Evolutionary conservation across 2,329 filamentous ascomycete genomes (phyloP).

Genomic region (Escovopsis sp.): DNA sequence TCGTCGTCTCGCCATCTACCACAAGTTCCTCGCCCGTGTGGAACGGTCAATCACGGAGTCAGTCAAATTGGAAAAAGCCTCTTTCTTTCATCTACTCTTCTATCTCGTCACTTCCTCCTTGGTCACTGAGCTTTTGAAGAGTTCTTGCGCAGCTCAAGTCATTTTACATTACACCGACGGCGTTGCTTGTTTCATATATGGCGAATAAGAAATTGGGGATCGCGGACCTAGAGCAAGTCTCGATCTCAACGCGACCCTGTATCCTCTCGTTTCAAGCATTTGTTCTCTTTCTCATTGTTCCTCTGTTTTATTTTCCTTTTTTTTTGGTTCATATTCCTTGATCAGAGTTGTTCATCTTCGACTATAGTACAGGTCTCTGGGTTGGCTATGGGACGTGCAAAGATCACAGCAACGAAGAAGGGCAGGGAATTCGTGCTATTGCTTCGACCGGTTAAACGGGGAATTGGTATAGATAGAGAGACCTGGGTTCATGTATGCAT

Average conservation of each 20-base stretch:
- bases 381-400: slow-evolving; percentile 6
- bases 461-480: slow-evolving; percentile 20
- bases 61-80: slow-evolving; percentile 4
- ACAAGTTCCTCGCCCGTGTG: slow-evolving; percentile 1
- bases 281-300: neutral
- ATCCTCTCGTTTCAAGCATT: neutral
- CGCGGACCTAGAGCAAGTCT: too few species aligned
- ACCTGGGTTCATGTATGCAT: slow-evolving; percentile 14
- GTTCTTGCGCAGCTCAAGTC: too few species aligned
- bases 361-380: slow-evolving; percentile 3
- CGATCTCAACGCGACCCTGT: too few species aligned
- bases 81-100: neutral
- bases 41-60: slow-evolving; percentile 3
- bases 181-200: too few species aligned
- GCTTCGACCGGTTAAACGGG: slow-evolving; percentile 15
- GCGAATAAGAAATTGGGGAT: too few species aligned
- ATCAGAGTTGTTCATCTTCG: slow-evolving; percentile 4
- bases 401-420: slow-evolving; percentile 5
- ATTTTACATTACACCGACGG: too few species aligned
- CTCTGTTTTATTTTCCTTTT: neutral
- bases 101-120: neutral
- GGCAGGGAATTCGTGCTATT: slow-evolving; percentile 12
- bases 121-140: too few species aligned
- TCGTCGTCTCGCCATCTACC: slow-evolving; percentile 1
- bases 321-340: slow-evolving; percentile 4